A percentile compares a stretch with the other conserved stretches of the same genome.
phyloP scores from a whole-genome alignment of 441 rosid genomes.

The Erodium chrysanthum region DNA sequence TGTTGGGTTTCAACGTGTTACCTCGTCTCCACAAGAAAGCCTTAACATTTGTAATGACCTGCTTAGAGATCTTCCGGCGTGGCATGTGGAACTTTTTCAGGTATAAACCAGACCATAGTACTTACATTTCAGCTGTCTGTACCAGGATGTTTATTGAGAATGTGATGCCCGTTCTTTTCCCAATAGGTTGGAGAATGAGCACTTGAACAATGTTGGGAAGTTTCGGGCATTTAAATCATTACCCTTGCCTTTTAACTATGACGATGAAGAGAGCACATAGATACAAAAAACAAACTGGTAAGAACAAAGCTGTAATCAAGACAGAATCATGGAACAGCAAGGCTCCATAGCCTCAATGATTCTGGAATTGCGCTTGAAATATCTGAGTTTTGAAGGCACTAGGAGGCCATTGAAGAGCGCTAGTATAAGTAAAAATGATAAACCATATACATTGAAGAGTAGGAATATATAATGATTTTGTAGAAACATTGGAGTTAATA shows the following conservation, averaged over 20 bases:
- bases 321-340: too few species aligned
- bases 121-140: too few species aligned
- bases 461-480: background rate
- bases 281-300: background rate
- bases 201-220: slow-evolving; percentile 78
- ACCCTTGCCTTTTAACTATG: slow-evolving; percentile 58
- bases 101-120: slow-evolving; percentile 21
- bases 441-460: background rate
- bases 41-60: slow-evolving; percentile 40
- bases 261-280: slow-evolving; percentile 26
- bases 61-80: slow-evolving; percentile 72
- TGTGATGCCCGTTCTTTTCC: too few species aligned
- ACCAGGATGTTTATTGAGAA: too few species aligned
- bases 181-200: slow-evolving; percentile 93
- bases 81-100: slow-evolving; percentile 94
- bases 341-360: too few species aligned
- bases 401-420: background rate
- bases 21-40: slow-evolving; percentile 52
- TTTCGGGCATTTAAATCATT: slow-evolving; percentile 71
- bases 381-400: background rate
- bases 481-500: background rate
- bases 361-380: background rate
- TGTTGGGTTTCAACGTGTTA: slow-evolving; percentile 44
- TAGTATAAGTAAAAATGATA: background rate
- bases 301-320: too few species aligned